phyloP scores from a whole-genome alignment of 2,329 filamentous ascomycete species.

The Claviceps lovelessii region DNA sequence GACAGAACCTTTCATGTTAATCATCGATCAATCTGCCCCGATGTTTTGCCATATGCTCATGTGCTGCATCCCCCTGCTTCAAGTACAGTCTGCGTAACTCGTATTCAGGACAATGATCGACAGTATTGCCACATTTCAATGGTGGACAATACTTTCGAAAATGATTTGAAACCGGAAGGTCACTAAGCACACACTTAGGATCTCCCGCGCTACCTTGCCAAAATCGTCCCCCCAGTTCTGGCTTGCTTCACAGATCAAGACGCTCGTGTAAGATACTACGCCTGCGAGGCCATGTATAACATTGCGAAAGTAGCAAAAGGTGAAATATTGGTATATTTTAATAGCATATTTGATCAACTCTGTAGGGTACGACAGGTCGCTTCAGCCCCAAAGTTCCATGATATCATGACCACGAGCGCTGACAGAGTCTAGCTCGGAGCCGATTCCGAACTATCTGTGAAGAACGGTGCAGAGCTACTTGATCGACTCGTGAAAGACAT shows the following conservation, averaged over 20 bases:
- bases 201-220: constrained; percentile 77
- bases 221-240: constrained; percentile 90
- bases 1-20: neutral
- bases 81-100: neutral
- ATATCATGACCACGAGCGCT: constrained; percentile 1
- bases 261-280: constrained; percentile 92
- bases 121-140: neutral
- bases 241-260: constrained; percentile 98
- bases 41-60: neutral
- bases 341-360: constrained; percentile 92
- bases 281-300: constrained; percentile 99
- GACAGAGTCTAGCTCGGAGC: constrained; percentile 57
- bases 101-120: neutral
- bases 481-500: constrained; percentile 95
- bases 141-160: neutral
- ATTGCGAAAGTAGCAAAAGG: constrained; percentile 98
- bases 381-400: constrained; percentile 1
- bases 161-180: neutral
- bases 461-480: constrained; percentile 90
- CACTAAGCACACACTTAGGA: constrained; percentile 40
- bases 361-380: constrained; percentile 57
- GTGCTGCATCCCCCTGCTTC: neutral
- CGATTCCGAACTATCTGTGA: constrained; percentile 91
- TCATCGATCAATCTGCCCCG: neutral
- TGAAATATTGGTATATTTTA: constrained; percentile 93